Base-by-base conservation (phyloP, 441 rosid species). In the Syzygium syzygioides region DNA sequence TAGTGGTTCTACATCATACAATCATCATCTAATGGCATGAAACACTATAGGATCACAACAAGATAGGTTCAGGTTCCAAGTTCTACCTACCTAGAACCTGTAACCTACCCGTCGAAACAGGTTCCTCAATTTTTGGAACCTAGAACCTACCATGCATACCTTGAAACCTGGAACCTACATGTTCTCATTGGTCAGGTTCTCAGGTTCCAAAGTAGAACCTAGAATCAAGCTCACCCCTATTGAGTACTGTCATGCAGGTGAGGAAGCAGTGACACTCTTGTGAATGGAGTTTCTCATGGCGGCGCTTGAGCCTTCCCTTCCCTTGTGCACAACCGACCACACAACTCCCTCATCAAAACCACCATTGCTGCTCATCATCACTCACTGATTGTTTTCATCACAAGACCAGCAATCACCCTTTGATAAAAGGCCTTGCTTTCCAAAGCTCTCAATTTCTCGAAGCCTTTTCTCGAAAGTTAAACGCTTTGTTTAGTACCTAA, bases 281-380 rank as follows among this genome's bases (percentile, higher is more conserved):
- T 91, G 92, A 52, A 92, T 91, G 48, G 91, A 90, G 85, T 91
- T 92, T 89, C 88, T 92, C 56, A 50, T 86, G 56, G 88, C 64
- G 2, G 66, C 90, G 90, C 91, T 71, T 91, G 94, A 91, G 89
- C 93, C 94, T 80, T 94, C 94, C 86, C 89, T 91, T 57, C 93
- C 95, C 71, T 79, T 45, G 84, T 92, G 91, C 68, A 59, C 89
- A 86, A 88, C 93, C 14, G 95, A 93, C 97, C 98, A 96, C 25
- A 95, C 92, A 85, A 96, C 98, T 89, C 92, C 96, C 93, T 96
- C 99, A 71, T 93, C 95, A 92, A 96, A 96, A 85, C 96, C 98
- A 87, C 93, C 98, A 89, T 93, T 91, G 90, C 87, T 91, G 80
- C 71, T 53, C 87, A 76, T 23, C 83, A 41, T 76, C 83, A 3